phyloP scores from a whole-genome alignment of 495 filamentous ascomycete species.

The Darksidea phi region DNA sequence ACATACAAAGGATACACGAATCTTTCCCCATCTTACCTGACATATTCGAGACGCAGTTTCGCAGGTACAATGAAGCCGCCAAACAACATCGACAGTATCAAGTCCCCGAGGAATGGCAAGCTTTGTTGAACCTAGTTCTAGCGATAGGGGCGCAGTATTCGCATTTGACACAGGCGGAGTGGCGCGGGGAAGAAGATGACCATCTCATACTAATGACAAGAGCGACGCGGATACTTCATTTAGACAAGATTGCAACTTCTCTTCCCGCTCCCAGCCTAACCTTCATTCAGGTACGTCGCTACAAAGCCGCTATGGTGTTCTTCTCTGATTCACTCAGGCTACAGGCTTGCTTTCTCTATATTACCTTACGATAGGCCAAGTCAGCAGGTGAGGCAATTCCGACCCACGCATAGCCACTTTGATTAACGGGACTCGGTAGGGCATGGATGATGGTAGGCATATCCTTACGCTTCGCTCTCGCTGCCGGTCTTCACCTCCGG shows the following conservation, averaged over 20 bases:
- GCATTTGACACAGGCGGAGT: conserved; percentile 5
- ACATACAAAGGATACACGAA: conserved; percentile 3
- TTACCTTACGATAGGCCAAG: conserved; percentile 22
- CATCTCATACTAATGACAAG: conserved; percentile 10
- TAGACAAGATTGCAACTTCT: neutral
- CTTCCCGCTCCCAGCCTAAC: neutral
- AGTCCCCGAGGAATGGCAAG: conserved; percentile 7
- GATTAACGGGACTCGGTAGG: neutral
- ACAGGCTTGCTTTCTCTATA: conserved; percentile 18
- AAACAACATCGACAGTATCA: neutral
- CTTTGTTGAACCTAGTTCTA: conserved; percentile 12
- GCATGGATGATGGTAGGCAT: conserved; percentile 19
- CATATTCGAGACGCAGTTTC: neutral
- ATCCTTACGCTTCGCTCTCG: conserved; percentile 13
- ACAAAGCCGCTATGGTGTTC: neutral
- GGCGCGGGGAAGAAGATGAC: neutral
- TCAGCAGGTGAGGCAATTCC: conserved; percentile 11
- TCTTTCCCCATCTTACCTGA: conserved; percentile 13
- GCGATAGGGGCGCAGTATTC: conserved; percentile 19
- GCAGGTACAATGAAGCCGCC: neutral
- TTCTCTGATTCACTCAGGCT: conserved; percentile 3
- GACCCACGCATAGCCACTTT: neutral
- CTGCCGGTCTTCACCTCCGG: conserved; percentile 17
- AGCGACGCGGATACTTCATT: neutral
- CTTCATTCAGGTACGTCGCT: conserved; percentile 10